A percentile compares a stretch with the other conserved stretches of the same genome.
These are phyloP conservation scores for Hypericum androsaemum DNA, from an alignment of 345 rosid species.

Conservation along the genomic window DNA sequence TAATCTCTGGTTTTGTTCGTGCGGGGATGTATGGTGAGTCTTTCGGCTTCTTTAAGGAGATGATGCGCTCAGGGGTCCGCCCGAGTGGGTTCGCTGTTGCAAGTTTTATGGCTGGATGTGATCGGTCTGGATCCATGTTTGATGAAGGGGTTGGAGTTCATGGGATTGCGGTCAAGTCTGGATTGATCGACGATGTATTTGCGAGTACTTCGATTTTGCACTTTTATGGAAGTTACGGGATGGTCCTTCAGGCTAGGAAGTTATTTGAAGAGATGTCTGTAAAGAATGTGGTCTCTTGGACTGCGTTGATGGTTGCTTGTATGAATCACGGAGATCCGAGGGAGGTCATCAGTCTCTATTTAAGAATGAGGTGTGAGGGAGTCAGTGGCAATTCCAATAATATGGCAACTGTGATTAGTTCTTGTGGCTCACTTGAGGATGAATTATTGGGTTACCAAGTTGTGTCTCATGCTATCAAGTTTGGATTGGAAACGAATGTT, in stretches of 20 bases:
- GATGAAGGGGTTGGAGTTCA: constrained; percentile 66
- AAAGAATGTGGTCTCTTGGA: constrained; percentile 83
- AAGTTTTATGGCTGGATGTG: constrained; percentile 71
- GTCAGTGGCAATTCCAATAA: constrained; percentile 54
- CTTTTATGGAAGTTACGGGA: constrained; percentile 53
- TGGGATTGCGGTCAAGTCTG: constrained; percentile 41
- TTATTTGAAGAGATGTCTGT: constrained; percentile 77
- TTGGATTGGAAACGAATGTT: constrained; percentile 43
- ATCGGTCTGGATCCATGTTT: constrained; percentile 48
- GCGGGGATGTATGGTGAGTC: constrained; percentile 37
- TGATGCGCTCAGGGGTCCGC: constrained; percentile 32
- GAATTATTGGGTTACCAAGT: constrained; percentile 46
- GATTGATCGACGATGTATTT: constrained; percentile 56
- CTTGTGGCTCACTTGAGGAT: constrained; percentile 50
- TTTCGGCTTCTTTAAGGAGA: constrained; percentile 32
- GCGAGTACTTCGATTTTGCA: constrained; percentile 78
- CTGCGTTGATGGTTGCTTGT: constrained; percentile 75
- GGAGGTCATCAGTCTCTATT: constrained; percentile 41
- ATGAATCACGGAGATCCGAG: constrained; percentile 39
- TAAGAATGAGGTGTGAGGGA: constrained; percentile 45
- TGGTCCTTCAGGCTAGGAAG: constrained; percentile 38
- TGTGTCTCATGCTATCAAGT: constrained; percentile 47
- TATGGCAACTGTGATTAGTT: constrained; percentile 48
- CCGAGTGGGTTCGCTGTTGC: constrained; percentile 56
- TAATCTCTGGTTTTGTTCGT: constrained; percentile 63